Conservation (phyloP, 1,284 basidiomycete genomes). For the Pisolithus thermaeus region DNA sequence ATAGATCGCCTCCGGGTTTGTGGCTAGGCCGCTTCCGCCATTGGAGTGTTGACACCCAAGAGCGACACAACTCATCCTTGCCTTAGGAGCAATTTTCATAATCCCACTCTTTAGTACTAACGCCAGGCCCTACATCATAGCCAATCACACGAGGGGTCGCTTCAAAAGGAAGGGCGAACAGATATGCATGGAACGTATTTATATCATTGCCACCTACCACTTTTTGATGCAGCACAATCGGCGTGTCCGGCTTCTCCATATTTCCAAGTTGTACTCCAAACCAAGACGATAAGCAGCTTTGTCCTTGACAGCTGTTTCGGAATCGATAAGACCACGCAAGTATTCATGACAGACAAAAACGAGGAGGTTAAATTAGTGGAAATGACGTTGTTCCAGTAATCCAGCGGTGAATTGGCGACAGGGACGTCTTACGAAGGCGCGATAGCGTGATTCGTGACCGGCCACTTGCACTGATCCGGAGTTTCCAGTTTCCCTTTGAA, state of each 20-base stretch:
- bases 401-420: constrained; percentile 54
- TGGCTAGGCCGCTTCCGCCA: constrained; percentile 44
- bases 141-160: constrained; percentile 28
- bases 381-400: constrained; percentile 61
- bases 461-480: constrained; percentile 53
- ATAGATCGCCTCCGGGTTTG: constrained; percentile 41
- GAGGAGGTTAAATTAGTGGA: constrained; percentile 61
- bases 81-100: constrained; percentile 64
- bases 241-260: constrained; percentile 65
- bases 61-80: constrained; percentile 65
- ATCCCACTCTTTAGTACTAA: constrained; percentile 75
- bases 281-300: constrained; percentile 56
- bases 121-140: constrained; percentile 70
- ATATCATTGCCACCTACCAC: constrained; percentile 38
- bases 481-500: constrained; percentile 26
- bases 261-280: constrained; percentile 70
- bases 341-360: constrained; percentile 64
- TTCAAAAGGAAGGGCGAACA: too few species aligned
- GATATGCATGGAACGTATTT: background rate
- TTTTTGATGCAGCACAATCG: constrained; percentile 58
- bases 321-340: constrained; percentile 41
- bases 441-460: constrained; percentile 61
- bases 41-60: constrained; percentile 64
- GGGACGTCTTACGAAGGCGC: constrained; percentile 43
- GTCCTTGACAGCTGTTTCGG: constrained; percentile 38